Evolutionary conservation across 2,329 filamentous ascomycete genomes (phyloP), one percentile per base, ranked within the genome.

Genomic region (Shiraia sp.): DNA sequence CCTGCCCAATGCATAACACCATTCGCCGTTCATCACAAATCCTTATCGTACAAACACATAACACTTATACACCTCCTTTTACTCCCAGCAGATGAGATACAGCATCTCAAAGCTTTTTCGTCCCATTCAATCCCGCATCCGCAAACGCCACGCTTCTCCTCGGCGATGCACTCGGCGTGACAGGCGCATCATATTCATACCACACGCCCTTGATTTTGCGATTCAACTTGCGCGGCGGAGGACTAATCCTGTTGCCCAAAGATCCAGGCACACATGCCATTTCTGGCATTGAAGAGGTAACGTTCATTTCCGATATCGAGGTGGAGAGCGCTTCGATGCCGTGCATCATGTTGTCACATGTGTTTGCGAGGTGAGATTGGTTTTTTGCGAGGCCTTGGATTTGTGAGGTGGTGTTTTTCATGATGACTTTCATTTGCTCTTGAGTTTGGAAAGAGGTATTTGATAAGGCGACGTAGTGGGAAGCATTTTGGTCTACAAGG

Each of bases 391-490:
- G 49, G 10, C 49, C 50, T 15, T 60, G 51, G 17, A 67, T 57
- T 37, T 68, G 64, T 1, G 55, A 25, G 2, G 63, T 52, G 1
- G 61, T 66, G 2, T 50, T 49, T 19, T 61, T 40, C 30, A 68
- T 47, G 2, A 59, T 48, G 10, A 51, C 45, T 37, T 57, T 62
- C 28, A 60, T 58, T 8, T 59, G 49, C 27, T 68, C 61, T 16
- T 66, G 62, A 13, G 56, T 56, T 13, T 51, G 32, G 45, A 66
- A 67, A 1, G 55, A 58, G 1, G 52, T 51, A 46, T 68, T 68
- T 0, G 64, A 60, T 1, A 68, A 55, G 5, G 64, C 64, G 14
- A 68, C 62, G 40, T 67, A 65, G 45, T 68, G 64, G 1, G 61
- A 59, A 6, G 64, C 62, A 14, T 68, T 68, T 34, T 66, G 52